Base-by-base conservation (phyloP, 2,329 filamentous ascomycete genomes). In the Chaetomiaceae sp. region DNA sequence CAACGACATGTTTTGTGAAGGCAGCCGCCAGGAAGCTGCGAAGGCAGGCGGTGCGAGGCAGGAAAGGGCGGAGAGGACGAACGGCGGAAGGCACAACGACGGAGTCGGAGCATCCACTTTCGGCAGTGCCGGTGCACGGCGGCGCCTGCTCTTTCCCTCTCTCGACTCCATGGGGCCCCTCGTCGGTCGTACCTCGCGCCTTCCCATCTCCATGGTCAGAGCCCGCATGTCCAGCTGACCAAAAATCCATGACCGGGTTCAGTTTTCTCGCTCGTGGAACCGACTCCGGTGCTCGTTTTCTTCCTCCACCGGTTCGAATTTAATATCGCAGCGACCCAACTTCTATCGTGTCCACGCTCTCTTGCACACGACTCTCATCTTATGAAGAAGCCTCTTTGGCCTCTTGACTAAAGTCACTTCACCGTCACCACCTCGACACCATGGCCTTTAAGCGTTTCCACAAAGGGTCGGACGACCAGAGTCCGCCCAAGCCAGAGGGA, bases 101-200 rank as follows among this genome's bases (percentile, higher is more conserved):
- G 43, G 0, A 9, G 25, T 6, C 43, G 43, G 36, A 44, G 17
- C 37, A 40, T 51, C 47, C 42, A 47, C 47, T 51, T 50, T 55
- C 42, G 53, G 53, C 47, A 51, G 47, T 34, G 9, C 36, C 53
- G 53, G 42, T 50, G n/a, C n/a, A n/a, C 31, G 15, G 12, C 17
- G 39, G n/a, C 8, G 6, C 6, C 31, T 48, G 38, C 38, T 44
- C 45, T 33, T 23, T 9, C 39, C 34, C 33, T 20, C 50, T 7
- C 47, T 29, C 42, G 33, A 39, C 50, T 47, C 51, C 51, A 47
- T 47, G 44, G 37, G 51, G 38, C 44, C 38, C 51, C 51, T 48
- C 51, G 45, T 48, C 37, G 11, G 6, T 38, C 36, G n/a, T 20
- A 2, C 36, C 31, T 48, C 53, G 53, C 44, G 25, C 48, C 39